Evolutionary conservation across 2,329 filamentous ascomycete genomes (phyloP), one percentile per base, ranked within the genome.

Genomic region (Clarireedia paspali): DNA sequence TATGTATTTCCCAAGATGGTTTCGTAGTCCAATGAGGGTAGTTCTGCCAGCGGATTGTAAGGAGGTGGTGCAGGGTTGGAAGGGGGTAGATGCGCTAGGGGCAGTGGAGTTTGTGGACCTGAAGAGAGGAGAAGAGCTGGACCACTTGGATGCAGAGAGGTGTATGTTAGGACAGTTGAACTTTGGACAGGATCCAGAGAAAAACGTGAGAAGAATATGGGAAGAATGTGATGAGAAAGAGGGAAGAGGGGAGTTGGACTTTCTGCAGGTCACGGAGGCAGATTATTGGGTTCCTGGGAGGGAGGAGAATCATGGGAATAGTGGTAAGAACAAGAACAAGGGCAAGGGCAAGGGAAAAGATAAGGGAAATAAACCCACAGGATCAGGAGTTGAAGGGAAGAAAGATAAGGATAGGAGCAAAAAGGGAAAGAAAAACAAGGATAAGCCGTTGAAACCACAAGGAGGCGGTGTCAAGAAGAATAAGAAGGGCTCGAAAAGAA

Each of bases 1-100:
- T 27, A 39, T 56, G 2, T 47, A 53, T 7, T 51, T 53, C 7
- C 56, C 58, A 14, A 36, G 23, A 10, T 60, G 58, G 58, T 60
- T 49, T 23, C 58, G 49, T 6, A 39, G 6, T n/a, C 42, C 24
- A 4, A 56, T 56, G 54, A 40, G 42, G 15, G 5, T 56, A 2
- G 47, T 23, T 2, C 36, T 56, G 9, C 48, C 54, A 4, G 2
- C 5, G 4, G 14, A 15, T 10, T 40, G 42, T 23, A 30, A 34
- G 5, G 2, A 14, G 5, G 4, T 36, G 2, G 36, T 56, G 12
- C 9, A 56, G 12, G 30, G 14, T 24, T 56, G 54, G 54, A 47
- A 15, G 12, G 48, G 47, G 2, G 34, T 56, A 6, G 49, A 56
- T n/a, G 49, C 42, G 1, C 6, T 45, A 30, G 48, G 47, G n/a